Conservation (phyloP, 2,329 filamentous ascomycete genomes). For the Sclerotinia subarctica region DNA sequence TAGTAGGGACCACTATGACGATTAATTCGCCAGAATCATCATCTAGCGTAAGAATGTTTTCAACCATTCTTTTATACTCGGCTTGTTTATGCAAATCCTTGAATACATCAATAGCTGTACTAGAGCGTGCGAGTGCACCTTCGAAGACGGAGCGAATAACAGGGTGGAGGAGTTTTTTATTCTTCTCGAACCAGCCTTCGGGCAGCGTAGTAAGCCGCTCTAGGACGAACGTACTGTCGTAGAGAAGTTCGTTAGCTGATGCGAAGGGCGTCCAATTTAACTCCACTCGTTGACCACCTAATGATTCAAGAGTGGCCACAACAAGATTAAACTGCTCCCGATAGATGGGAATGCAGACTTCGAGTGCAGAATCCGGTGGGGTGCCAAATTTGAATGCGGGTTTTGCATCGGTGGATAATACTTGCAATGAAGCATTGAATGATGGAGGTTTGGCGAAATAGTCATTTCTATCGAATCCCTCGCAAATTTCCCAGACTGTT, state of each 20-base stretch:
- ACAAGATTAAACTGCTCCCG: constrained; percentile 45
- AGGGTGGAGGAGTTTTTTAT: constrained; percentile 50
- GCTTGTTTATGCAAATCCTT: constrained; percentile 47
- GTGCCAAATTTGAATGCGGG: constrained; percentile 49
- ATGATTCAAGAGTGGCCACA: constrained; percentile 40
- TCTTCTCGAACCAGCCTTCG: constrained; percentile 44
- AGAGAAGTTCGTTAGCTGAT: constrained; percentile 49
- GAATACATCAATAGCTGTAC: constrained; percentile 48
- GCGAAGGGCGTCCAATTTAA: constrained; percentile 47
- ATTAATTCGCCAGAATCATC: constrained; percentile 35
- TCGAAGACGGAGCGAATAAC: constrained; percentile 47
- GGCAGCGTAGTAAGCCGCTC: constrained; percentile 46
- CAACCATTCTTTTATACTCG: constrained; percentile 43
- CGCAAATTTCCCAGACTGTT: constrained; percentile 47
- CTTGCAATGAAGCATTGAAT: neutral
- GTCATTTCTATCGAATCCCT: constrained; percentile 47
- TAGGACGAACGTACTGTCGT: constrained; percentile 51
- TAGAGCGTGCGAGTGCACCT: constrained; percentile 40
- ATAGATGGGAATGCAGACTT: constrained; percentile 43
- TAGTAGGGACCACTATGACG: constrained; percentile 51
- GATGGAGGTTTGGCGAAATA: constrained; percentile 45
- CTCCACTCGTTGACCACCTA: constrained; percentile 38
- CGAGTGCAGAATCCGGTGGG: constrained; percentile 45
- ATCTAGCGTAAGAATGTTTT: constrained; percentile 40
- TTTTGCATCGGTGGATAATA: constrained; percentile 26